These are phyloP conservation scores for Hyphodiscus sp. DNA, from an alignment of 2,329 filamentous ascomycete species.

Conservation along the genomic window DNA sequence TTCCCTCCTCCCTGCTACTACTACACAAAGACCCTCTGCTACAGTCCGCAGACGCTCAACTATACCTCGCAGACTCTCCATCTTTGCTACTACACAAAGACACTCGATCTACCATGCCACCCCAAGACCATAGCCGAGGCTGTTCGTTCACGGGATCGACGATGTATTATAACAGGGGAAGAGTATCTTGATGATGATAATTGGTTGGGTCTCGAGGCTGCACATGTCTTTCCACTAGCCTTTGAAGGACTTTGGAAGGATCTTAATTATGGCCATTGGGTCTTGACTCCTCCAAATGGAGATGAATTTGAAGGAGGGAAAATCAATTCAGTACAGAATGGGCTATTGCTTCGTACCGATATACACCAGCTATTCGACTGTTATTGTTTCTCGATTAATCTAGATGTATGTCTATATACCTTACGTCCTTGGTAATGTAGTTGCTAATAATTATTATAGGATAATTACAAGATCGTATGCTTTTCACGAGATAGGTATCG, in stretches of 20 bases:
- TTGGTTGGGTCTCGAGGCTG: background rate
- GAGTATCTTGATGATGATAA: background rate
- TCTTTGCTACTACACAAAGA: too few relatives aligned
- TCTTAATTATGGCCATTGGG: constrained; percentile 10
- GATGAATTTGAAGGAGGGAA: constrained; percentile 4
- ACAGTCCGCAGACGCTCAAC: too few relatives aligned
- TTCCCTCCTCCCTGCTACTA: too few relatives aligned
- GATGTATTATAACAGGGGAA: background rate
- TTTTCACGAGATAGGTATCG: constrained; percentile 16
- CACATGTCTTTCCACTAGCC: constrained; percentile 19
- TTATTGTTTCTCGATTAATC: constrained; percentile 10
- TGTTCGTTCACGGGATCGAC: background rate
- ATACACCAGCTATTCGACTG: constrained; percentile 1
- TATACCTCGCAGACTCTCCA: too few relatives aligned
- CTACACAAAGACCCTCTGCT: too few relatives aligned
- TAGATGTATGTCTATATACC: constrained; percentile 16
- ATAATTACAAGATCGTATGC: constrained; percentile 22
- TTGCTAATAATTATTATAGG: constrained; percentile 8
- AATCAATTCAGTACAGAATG: constrained; percentile 28
- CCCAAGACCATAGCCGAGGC: too few relatives aligned
- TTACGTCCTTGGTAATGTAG: background rate
- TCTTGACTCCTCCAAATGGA: constrained; percentile 1
- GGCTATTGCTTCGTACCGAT: constrained; percentile 19
- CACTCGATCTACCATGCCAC: too few relatives aligned
- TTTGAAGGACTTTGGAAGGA: constrained; percentile 20